These are phyloP conservation scores for Aspergillus carlsbadensis DNA, from an alignment of 495 filamentous ascomycete species.

Conservation along the genomic window DNA sequence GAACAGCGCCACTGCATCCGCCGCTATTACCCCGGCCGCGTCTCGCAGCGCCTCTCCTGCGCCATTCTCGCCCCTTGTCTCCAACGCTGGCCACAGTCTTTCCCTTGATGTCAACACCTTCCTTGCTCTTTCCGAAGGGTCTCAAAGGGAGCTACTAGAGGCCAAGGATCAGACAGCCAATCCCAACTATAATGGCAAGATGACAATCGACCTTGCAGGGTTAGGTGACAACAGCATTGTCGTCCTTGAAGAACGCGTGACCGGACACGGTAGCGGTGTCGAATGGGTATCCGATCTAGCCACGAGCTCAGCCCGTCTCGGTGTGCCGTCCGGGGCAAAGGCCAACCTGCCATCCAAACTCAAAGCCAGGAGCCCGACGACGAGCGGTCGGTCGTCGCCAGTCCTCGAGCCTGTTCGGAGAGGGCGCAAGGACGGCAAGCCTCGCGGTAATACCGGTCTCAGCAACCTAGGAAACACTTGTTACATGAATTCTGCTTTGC, in stretches of 20 bases:
- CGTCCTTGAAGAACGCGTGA: slow-evolving; percentile 74
- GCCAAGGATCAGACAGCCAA: slow-evolving; percentile 72
- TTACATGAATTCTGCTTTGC: slow-evolving; percentile 97
- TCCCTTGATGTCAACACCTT: slow-evolving; percentile 74
- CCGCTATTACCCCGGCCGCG: slow-evolving; percentile 56
- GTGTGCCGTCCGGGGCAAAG: slow-evolving; percentile 42
- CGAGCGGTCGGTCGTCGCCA: slow-evolving; percentile 66
- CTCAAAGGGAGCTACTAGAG: slow-evolving; percentile 68
- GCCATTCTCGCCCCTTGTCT: slow-evolving; percentile 35
- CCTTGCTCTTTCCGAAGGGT: slow-evolving; percentile 60
- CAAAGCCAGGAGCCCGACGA: slow-evolving; percentile 36
- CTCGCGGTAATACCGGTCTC: slow-evolving; percentile 74
- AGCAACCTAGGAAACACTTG: slow-evolving; percentile 94
- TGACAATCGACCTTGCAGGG: slow-evolving; percentile 60
- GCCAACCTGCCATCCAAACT: slow-evolving; percentile 33
- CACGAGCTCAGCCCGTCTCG: slow-evolving; percentile 37
- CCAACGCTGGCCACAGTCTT: slow-evolving; percentile 61
- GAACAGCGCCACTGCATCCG: slow-evolving; percentile 40
- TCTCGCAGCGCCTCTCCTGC: slow-evolving; percentile 56
- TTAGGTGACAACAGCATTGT: slow-evolving; percentile 67
- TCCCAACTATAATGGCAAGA: slow-evolving; percentile 71
- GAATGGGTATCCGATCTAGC: slow-evolving; percentile 63
- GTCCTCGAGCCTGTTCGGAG: slow-evolving; percentile 57
- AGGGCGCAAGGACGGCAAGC: slow-evolving; percentile 62
- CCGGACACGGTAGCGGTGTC: slow-evolving; percentile 48